Base-by-base conservation (phyloP, 192 early-diverging fungal species). In the Thoreauomyces humboldtii region DNA sequence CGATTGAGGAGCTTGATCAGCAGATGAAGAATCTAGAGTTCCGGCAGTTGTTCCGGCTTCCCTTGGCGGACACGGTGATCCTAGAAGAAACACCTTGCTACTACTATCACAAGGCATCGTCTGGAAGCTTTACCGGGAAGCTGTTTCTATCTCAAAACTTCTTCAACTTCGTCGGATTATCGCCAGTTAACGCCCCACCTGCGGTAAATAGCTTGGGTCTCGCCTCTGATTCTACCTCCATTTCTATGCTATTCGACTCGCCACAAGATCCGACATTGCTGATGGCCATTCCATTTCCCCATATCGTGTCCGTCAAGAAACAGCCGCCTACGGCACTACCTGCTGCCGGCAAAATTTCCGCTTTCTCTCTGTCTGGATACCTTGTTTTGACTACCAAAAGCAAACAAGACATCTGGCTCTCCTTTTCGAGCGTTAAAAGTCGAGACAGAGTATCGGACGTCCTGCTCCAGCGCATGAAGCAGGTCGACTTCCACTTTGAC, bases 21-120 rank as follows among this genome's bases (percentile, higher is more conserved):
- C 76, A 81, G 59, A 51, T 75, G n/a, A 61, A 63, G 59, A 73
- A 81, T 35, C 28, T 81, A 35, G 81, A 84, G 56, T 81, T 84
- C 52, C 72, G 75, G 11, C 70, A 67, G 7, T 32, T 81, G 1
- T 81, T 84, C 63, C 34, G 71, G 17, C 63, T 84, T 2, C 76
- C 81, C 1, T 53, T 52, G 24, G 41, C 54, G 2, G 81, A 84
- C 61, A 81, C 76, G 3, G 73, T 84, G 12, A 36, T 72, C 3
- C 33, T 75, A 42, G 72, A 79, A 28, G 81, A 84, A 43, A 22
- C 63, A 4, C 68, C 76, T 4, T 77, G 71, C 59, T 67, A 71
- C 44, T 79, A 61, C 42, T 75, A 66, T 19, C 71, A 81, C 45
- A 71, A 65, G 45, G 47, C 63, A 2, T 34, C 54, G 7, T 43